These are phyloP conservation scores for Arachnomyces sp. DNA, from an alignment of 2,329 filamentous ascomycete species.

Conservation along the genomic window DNA sequence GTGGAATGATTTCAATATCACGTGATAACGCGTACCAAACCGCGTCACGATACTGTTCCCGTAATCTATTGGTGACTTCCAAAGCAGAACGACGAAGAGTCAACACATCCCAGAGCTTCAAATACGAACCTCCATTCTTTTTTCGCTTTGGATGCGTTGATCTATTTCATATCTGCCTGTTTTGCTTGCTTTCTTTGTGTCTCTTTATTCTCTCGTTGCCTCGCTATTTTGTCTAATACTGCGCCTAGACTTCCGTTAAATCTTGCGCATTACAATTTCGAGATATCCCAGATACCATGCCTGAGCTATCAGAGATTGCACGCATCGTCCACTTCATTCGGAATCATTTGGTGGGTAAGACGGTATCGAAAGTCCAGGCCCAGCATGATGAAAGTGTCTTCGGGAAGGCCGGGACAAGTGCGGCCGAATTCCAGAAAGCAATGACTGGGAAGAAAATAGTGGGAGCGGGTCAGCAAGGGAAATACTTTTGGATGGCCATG, in stretches of 20 bases:
- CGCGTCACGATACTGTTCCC: slow-evolving; percentile 9
- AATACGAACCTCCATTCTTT: no score
- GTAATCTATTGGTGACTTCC: no score
- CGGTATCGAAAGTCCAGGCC: slow-evolving; percentile 61
- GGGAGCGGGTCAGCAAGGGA: slow-evolving; percentile 76
- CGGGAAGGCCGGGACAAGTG: slow-evolving; percentile 80
- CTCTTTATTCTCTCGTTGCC: neutral
- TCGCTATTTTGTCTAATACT: neutral
- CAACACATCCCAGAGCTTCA: no score
- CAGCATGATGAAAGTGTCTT: slow-evolving; percentile 79
- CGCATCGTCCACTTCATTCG: slow-evolving; percentile 80
- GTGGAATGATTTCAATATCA: slow-evolving; percentile 12
- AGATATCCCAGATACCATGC: slow-evolving; percentile 27
- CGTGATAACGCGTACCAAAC: slow-evolving; percentile 21
- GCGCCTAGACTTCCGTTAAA: no score
- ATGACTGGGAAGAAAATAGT: slow-evolving; percentile 66
- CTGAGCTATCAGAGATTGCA: slow-evolving; percentile 57
- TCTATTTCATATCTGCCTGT: neutral
- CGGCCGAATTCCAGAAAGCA: slow-evolving; percentile 63
- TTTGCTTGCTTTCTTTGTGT: neutral
- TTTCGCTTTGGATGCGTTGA: neutral
- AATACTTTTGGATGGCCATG: slow-evolving; percentile 93
- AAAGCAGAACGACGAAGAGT: no score
- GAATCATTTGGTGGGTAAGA: slow-evolving; percentile 76
- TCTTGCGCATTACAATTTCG: no score